Percentiles rank a stretch among this genome's conserved stretches.
These are phyloP conservation scores for Penicillium capsulatum DNA, from an alignment of 2,329 filamentous ascomycete genomes.

Conservation along the genomic window DNA sequence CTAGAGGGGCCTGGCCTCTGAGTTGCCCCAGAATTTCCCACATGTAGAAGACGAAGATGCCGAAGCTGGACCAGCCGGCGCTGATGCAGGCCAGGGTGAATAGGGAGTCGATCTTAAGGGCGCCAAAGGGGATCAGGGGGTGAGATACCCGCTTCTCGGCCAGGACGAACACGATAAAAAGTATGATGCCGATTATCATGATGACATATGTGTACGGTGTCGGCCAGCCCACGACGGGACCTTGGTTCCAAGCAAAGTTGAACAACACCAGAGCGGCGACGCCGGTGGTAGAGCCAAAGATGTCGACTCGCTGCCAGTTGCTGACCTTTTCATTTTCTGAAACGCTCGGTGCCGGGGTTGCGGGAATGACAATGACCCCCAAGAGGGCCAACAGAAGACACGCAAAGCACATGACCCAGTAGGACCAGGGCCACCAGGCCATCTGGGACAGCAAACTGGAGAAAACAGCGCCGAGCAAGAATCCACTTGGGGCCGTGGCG, in stretches of 20 bases:
- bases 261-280: slow-evolving; percentile 57
- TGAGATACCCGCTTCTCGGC: slow-evolving; percentile 44
- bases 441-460: slow-evolving; percentile 40
- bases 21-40: no score
- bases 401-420: slow-evolving; percentile 14
- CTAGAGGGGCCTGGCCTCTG: no score
- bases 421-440: slow-evolving; percentile 53
- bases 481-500: slow-evolving; percentile 47
- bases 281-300: slow-evolving; percentile 45
- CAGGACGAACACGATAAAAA: slow-evolving; percentile 55
- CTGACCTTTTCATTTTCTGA: slow-evolving; percentile 6
- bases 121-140: slow-evolving; percentile 57
- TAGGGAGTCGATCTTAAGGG: slow-evolving; percentile 7
- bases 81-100: no score
- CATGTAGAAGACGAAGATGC: no score
- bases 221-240: slow-evolving; percentile 50
- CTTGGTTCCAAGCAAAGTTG: slow-evolving; percentile 61
- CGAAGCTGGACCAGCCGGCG: no score
- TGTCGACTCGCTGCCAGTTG: no score
- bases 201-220: slow-evolving; percentile 54
- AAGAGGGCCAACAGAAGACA: slow-evolving; percentile 32
- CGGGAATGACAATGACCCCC: slow-evolving; percentile 31
- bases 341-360: slow-evolving; percentile 7
- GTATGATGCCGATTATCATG: slow-evolving; percentile 54
- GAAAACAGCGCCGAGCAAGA: slow-evolving; percentile 42